These are phyloP conservation scores for Xanthoconium stramineum DNA, from an alignment of 768 basidiomycete genomes.

Conservation along the genomic window DNA sequence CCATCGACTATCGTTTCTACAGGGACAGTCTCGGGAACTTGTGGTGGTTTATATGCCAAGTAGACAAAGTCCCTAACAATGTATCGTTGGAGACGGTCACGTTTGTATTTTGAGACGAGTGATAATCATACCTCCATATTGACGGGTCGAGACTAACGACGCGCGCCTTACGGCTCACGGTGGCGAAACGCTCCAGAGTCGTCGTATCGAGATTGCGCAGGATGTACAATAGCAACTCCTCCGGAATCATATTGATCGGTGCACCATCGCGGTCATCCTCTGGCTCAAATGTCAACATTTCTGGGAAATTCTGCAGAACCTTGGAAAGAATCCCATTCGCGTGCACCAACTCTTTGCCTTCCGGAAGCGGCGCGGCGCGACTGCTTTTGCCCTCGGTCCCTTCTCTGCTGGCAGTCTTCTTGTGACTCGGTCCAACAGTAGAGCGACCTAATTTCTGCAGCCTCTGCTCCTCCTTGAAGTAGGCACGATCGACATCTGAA, in stretches of 20 bases:
- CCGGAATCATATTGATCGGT: conserved; percentile 60
- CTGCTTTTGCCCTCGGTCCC: conserved; percentile 63
- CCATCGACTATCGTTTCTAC: conserved; percentile 47
- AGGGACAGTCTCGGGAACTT: conserved; percentile 54
- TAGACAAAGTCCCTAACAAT: conserved; percentile 56
- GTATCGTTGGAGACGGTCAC: conserved; percentile 7
- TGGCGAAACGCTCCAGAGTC: conserved; percentile 74
- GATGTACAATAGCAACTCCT: conserved; percentile 70
- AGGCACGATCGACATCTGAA: conserved; percentile 70
- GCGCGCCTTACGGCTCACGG: conserved; percentile 70
- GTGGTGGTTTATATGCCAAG: conserved; percentile 70
- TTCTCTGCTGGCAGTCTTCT: conserved; percentile 77
- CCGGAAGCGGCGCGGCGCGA: conserved; percentile 67
- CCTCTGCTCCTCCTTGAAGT: conserved; percentile 52
- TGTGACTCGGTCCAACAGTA: conserved; percentile 46
- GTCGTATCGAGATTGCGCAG: conserved; percentile 64
- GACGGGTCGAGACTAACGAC: conserved; percentile 63
- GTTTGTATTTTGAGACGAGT: not conserved
- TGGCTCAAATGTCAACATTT: conserved; percentile 55
- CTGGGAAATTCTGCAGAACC: conserved; percentile 49
- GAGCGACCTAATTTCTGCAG: conserved; percentile 12
- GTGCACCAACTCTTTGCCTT: conserved; percentile 6
- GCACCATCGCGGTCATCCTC: conserved; percentile 62
- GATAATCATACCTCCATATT: conserved; percentile 66
- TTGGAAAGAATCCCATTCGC: conserved; percentile 43